These are phyloP conservation scores for Elsinoe batatas DNA, from an alignment of 2,329 filamentous ascomycete genomes.

Conservation along the genomic window DNA sequence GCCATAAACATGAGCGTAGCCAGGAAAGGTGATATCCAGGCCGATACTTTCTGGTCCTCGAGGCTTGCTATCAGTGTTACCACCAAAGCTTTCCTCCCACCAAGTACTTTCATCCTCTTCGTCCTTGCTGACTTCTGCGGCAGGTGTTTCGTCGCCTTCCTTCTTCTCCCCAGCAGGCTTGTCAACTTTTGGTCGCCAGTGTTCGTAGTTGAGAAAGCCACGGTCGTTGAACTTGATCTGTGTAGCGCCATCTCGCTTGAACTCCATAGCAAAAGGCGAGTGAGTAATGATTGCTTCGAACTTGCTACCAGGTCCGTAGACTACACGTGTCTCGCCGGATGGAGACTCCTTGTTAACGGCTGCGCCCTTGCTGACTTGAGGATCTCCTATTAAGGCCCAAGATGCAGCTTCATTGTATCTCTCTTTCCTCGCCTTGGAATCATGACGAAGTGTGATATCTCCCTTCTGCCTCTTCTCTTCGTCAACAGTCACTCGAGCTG, in stretches of 20 bases:
- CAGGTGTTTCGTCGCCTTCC: slow-evolving; percentile 34
- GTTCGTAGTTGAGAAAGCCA: slow-evolving; percentile 86
- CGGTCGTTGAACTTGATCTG: slow-evolving; percentile 84
- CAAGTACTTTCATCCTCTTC: slow-evolving; percentile 77
- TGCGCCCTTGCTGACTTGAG: slow-evolving; percentile 61
- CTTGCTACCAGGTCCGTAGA: slow-evolving; percentile 65
- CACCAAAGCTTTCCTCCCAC: slow-evolving; percentile 96
- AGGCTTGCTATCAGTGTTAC: slow-evolving; percentile 93
- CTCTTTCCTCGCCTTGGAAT: slow-evolving; percentile 77
- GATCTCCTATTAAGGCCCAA: slow-evolving; percentile 76
- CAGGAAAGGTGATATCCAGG: slow-evolving; percentile 83
- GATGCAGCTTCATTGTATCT: slow-evolving; percentile 86
- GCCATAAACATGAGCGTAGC: slow-evolving; percentile 86
- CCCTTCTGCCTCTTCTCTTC: slow-evolving; percentile 84
- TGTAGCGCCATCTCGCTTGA: slow-evolving; percentile 68
- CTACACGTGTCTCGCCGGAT: slow-evolving; percentile 58
- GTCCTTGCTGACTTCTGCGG: slow-evolving; percentile 31
- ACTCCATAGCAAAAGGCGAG: slow-evolving; percentile 74
- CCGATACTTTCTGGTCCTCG: slow-evolving; percentile 85
- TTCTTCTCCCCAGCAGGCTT: slow-evolving; percentile 49
- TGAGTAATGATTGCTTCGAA: slow-evolving; percentile 80
- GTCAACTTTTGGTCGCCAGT: slow-evolving; percentile 85
- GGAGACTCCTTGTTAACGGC: slow-evolving; percentile 57
- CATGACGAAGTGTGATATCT: slow-evolving; percentile 76
- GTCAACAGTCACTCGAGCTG: slow-evolving; percentile 77